Conservation (phyloP, 148 eudicot species). For the Chenopodium suecicum region DNA sequence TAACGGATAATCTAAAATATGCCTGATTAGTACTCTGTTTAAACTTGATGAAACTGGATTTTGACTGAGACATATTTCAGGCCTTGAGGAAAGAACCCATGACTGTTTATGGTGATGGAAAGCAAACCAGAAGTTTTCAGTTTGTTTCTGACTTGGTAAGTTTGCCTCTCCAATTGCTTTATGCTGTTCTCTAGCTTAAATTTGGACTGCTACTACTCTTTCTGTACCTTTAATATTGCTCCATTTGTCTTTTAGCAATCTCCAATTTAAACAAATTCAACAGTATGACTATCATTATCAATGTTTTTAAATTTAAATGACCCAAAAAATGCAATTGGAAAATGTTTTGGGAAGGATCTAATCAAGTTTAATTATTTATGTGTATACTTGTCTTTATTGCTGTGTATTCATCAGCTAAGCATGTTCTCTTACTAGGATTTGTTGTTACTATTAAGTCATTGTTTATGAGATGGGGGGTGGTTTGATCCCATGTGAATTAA, state of each 20-base stretch:
- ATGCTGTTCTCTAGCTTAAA: not conserved
- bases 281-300: no score
- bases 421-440: not conserved
- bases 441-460: not conserved
- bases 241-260: no score
- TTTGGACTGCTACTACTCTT: not conserved
- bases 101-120: constrained; percentile 98
- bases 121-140: constrained; percentile 98
- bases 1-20: not conserved
- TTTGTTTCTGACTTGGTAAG: constrained; percentile 97
- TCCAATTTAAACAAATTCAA: no score
- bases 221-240: no score
- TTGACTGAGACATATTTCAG: constrained; percentile 34
- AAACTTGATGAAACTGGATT: not conserved
- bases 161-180: not conserved
- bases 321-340: no score
- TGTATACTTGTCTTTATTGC: not conserved
- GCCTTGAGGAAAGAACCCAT: constrained; percentile 95
- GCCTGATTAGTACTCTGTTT: not conserved
- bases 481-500: not conserved
- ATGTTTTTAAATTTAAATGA: no score
- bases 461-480: not conserved
- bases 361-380: not conserved
- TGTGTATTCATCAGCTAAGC: not conserved
- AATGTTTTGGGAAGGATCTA: not conserved